These are phyloP conservation scores for Lachancea waltii DNA, from an alignment of 805 yeast genomes.

Conservation along the genomic window DNA sequence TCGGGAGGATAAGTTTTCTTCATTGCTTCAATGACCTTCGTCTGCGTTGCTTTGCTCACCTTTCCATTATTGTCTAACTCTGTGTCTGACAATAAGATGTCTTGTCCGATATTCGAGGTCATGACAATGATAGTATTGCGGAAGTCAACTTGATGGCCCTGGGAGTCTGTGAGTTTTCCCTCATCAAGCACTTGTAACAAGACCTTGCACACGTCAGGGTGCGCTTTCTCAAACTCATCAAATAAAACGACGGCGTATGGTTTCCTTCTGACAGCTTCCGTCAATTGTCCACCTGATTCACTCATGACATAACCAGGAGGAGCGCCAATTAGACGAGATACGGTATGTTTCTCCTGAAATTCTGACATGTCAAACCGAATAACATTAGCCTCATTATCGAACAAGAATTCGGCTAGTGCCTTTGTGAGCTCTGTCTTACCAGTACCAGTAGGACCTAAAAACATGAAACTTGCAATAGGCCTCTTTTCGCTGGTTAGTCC, in stretches of 20 bases:
- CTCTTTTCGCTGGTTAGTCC: conserved; percentile 91
- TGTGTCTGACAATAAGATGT: conserved; percentile 60
- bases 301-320: conserved; percentile 98
- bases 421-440: conserved; percentile 96
- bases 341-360: conserved; percentile 89
- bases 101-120: conserved; percentile 97
- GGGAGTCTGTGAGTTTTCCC: conserved; percentile 90
- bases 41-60: conserved; percentile 48
- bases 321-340: conserved; percentile 89
- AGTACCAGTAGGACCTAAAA: conserved; percentile 97
- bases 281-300: conserved; percentile 88
- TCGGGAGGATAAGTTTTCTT: conserved; percentile 83
- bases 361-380: conserved; percentile 97
- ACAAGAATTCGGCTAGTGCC: conserved; percentile 83
- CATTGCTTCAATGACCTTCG: conserved; percentile 60
- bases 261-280: conserved; percentile 92
- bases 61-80: conserved; percentile 51
- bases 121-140: conserved; percentile 90
- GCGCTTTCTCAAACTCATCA: conserved; percentile 97
- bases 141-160: conserved; percentile 91
- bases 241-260: conserved; percentile 90
- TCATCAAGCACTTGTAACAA: conserved; percentile 90
- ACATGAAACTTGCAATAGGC: conserved; percentile 95
- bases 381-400: conserved; percentile 81
- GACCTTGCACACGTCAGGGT: conserved; percentile 87